Conservation (phyloP, 768 basidiomycete genomes). For the Rhodosporidiobolus sp. region DNA sequence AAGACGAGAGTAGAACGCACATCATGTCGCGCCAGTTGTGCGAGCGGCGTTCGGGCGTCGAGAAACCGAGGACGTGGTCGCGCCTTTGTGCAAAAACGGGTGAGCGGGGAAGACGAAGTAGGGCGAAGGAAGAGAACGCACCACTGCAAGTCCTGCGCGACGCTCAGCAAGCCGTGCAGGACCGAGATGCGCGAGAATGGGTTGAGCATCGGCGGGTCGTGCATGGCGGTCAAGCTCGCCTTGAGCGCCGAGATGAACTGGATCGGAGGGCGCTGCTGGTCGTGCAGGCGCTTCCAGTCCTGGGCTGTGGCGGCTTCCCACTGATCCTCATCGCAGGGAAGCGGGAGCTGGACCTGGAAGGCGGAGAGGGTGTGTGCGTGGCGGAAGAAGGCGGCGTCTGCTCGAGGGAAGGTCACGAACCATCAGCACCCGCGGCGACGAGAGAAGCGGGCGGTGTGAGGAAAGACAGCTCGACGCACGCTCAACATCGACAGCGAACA, state of each 20-base stretch:
- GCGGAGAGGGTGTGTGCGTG: constrained; percentile 51
- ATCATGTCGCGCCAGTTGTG: constrained; percentile 43
- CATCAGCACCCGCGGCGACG: not conserved
- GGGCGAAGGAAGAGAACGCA: not conserved
- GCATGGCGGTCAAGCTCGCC: constrained; percentile 39
- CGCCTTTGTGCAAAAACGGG: constrained; percentile 18
- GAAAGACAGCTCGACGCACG: constrained; percentile 24
- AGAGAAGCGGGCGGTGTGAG: not conserved
- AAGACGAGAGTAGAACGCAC: not conserved
- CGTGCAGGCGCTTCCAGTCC: constrained; percentile 38
- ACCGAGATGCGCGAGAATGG: constrained; percentile 40
- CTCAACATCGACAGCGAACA: constrained; percentile 40
- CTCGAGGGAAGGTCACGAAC: constrained; percentile 61
- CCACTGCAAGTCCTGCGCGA: constrained; percentile 43
- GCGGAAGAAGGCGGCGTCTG: constrained; percentile 80
- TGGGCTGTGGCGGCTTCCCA: constrained; percentile 40
- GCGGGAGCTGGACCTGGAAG: constrained; percentile 42
- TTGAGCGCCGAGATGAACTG: constrained; percentile 44
- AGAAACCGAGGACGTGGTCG: constrained; percentile 41
- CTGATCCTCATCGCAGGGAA: constrained; percentile 41
- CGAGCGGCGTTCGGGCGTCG: constrained; percentile 36
- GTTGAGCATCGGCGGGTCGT: constrained; percentile 36
- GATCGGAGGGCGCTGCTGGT: constrained; percentile 27
- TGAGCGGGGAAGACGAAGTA: not conserved
- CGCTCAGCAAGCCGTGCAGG: constrained; percentile 41